Conservation (phyloP, 2,329 filamentous ascomycete species). For the Sclerotinia trifoliorum region DNA sequence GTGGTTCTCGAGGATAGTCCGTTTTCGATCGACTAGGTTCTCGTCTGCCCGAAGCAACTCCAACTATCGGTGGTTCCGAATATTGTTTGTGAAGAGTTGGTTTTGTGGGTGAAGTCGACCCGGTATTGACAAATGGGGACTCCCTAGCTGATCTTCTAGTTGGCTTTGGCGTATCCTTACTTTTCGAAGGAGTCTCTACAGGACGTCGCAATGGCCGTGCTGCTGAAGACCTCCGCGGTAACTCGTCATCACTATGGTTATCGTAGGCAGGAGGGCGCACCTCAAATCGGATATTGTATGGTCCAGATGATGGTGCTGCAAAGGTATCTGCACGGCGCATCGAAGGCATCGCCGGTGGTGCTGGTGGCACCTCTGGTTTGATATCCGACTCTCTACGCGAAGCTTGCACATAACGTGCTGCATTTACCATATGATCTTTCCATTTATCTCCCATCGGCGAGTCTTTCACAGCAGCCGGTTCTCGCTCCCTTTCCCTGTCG, state of each 20-base stretch:
- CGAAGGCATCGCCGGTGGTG: conserved; percentile 26
- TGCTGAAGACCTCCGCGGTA: conserved; percentile 37
- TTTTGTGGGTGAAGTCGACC: conserved; percentile 28
- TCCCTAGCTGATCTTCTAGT: conserved; percentile 19
- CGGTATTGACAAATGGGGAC: conserved; percentile 34
- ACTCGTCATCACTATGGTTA: conserved; percentile 35
- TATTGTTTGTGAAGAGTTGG: conserved; percentile 35
- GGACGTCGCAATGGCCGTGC: conserved; percentile 33
- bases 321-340: conserved; percentile 38
- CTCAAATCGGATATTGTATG: conserved; percentile 35
- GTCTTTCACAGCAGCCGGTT: conserved; percentile 19
- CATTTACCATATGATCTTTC: conserved; percentile 33
- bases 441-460: conserved; percentile 32
- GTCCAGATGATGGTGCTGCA: conserved; percentile 25
- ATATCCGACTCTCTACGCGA: conserved; percentile 29
- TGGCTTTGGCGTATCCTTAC: conserved; percentile 26
- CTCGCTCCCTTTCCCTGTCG: not conserved
- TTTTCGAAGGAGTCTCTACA: conserved; percentile 31
- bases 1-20: conserved; percentile 33
- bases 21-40: conserved; percentile 38
- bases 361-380: conserved; percentile 19
- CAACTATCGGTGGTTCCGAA: conserved; percentile 35
- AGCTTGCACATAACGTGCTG: conserved; percentile 38
- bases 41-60: conserved; percentile 26
- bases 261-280: conserved; percentile 24